Evolutionary conservation across 768 basidiomycete genomes (phyloP), one percentile per base, ranked within the genome.

Genomic region (Sutorius australiensis): DNA sequence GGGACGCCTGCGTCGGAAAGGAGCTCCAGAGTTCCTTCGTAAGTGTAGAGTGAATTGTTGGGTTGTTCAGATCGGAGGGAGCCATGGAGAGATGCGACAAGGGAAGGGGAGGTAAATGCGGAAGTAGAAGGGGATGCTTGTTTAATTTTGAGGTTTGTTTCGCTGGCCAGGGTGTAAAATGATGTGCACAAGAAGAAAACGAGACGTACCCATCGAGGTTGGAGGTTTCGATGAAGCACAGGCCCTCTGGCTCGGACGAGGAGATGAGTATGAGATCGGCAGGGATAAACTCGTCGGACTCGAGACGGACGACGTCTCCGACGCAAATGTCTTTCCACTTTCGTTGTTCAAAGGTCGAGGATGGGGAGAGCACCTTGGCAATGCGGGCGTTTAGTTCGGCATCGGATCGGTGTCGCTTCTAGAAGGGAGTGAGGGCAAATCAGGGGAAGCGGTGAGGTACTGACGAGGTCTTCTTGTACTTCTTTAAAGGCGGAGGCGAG

Each of bases 81-180:
- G 12, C 97, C 97, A 36, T 80, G 83, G 2, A 99, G 76, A 7
- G 81, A 68, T 16, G 80, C 77, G 38, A 93, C 86, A 10, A 87
- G 79, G 7, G 82, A 71, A 0, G 95, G 94, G 3, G 90, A 82
- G 6, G 86, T 92, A 39, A 98, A 78, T 6, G 78, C 63, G 0
- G 89, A 73, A 1, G 94, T 98, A 32, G 91, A 83, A 1, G 89
- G 75, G 3, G 89, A 89, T 0, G 91, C 91, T 72, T 99, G 94
- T 66, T 99, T 99, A 72, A 99, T 98, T 76, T 98, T 99, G 61
- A 99, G 80, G 65, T 98, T 98, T 5, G 97, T 99, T 75, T 98
- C 97, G 24, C 93, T 93, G 61, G 1, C 11, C 11, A 11, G 21
- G 14, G 42, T 1, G 7, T 50, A 30, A 61, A 55, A 16, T 3